Evolutionary conservation across 345 rosid species (phyloP).

Genomic region (Eutrema yunnanense): DNA sequence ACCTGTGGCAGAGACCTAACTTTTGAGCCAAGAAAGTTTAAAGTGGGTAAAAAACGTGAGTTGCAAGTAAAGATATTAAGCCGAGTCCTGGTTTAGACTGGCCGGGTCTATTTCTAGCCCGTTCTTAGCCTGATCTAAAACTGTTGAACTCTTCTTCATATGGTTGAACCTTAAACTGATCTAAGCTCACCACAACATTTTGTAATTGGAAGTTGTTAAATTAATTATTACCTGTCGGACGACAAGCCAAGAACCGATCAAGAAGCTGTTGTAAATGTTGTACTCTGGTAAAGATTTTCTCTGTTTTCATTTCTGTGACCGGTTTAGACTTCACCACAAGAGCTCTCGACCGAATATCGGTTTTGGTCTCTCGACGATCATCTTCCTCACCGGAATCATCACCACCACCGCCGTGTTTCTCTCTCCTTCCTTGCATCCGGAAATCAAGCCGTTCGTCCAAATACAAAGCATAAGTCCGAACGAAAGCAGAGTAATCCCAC

Average conservation of each 20-base stretch:
- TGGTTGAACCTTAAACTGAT: no score
- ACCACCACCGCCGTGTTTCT: conserved; percentile 33
- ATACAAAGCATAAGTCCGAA: conserved; percentile 63
- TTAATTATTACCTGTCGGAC: conserved; percentile 64
- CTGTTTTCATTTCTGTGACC: conserved; percentile 47
- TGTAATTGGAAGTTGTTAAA: background rate
- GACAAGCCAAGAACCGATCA: conserved; percentile 77
- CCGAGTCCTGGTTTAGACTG: background rate
- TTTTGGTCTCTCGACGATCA: conserved; percentile 4
- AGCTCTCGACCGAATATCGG: background rate
- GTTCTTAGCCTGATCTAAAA: no score
- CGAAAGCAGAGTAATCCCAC: conserved; percentile 85
- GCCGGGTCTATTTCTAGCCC: background rate
- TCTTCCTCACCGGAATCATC: conserved; percentile 44
- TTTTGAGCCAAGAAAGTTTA: background rate
- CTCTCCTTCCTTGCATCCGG: conserved; percentile 52
- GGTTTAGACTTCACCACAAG: conserved; percentile 34
- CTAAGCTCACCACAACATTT: background rate
- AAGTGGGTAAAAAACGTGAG: background rate
- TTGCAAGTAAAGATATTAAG: background rate
- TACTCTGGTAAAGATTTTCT: conserved; percentile 41
- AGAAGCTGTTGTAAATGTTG: conserved; percentile 73
- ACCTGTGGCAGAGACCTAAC: conserved; percentile 35
- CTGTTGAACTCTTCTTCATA: no score
- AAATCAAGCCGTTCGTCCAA: conserved; percentile 74